phyloP scores from a whole-genome alignment of 257 asterid species.

The Capsicum rhomboideum region DNA sequence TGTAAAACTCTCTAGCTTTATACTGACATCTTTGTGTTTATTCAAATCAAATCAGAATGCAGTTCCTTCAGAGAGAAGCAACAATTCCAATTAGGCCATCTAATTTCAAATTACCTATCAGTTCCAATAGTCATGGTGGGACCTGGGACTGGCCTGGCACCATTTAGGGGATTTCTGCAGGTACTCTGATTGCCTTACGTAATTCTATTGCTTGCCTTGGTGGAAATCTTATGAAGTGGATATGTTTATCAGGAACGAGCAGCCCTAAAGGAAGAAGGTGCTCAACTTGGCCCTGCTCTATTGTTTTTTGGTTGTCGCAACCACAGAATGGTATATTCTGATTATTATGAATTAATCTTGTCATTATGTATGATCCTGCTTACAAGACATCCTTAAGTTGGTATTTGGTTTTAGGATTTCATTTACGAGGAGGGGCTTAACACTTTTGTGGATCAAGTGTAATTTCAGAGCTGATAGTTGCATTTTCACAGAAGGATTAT shows the following conservation, averaged over 20 bases:
- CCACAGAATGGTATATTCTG: constrained; percentile 39
- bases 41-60: constrained; percentile 35
- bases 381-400: neutral
- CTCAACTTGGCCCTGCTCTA: constrained; percentile 62
- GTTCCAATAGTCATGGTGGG: constrained; percentile 64
- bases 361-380: neutral
- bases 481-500: constrained; percentile 64
- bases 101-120: constrained; percentile 54
- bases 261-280: constrained; percentile 45
- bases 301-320: constrained; percentile 69
- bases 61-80: constrained; percentile 40
- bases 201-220: neutral
- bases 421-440: constrained; percentile 65
- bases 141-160: constrained; percentile 79
- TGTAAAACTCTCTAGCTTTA: neutral
- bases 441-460: constrained; percentile 35
- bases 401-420: constrained; percentile 39
- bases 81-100: constrained; percentile 55
- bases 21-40: neutral
- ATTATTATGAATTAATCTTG: neutral
- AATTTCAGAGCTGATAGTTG: constrained; percentile 57
- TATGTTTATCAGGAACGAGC: constrained; percentile 45
- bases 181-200: constrained; percentile 8
- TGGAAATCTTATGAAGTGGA: neutral
- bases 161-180: constrained; percentile 71